A percentile compares a stretch with the other conserved stretches of the same genome.
Conservation (phyloP, 192 early-diverging fungal genomes). For the Linnemannia zychae region DNA sequence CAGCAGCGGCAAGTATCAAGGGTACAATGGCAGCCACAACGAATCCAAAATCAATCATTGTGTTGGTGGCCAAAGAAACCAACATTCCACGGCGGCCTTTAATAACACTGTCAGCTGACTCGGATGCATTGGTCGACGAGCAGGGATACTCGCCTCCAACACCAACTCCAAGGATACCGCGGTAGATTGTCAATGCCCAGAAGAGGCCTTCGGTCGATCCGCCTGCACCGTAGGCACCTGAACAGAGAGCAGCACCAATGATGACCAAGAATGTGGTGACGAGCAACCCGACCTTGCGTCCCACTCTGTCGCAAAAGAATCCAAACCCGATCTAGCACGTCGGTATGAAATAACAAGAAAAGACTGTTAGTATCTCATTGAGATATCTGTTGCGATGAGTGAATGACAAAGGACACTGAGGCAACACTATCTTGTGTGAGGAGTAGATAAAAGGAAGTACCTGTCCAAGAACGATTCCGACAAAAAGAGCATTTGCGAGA, state of each 20-base stretch:
- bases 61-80: constrained; percentile 47
- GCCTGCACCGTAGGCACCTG: constrained; percentile 42
- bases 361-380: neutral
- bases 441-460: neutral
- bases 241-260: constrained; percentile 58
- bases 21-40: constrained; percentile 54
- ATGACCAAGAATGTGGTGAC: constrained; percentile 57
- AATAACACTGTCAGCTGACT: constrained; percentile 59
- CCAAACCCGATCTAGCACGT: constrained; percentile 60
- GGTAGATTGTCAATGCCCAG: constrained; percentile 59
- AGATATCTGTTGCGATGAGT: neutral
- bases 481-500: constrained; percentile 59
- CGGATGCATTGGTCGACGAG: constrained; percentile 58
- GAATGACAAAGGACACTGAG: too few species aligned
- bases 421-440: neutral
- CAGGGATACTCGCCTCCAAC: constrained; percentile 65
- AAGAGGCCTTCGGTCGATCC: constrained; percentile 48
- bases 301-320: constrained; percentile 59
- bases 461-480: constrained; percentile 63
- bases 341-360: neutral
- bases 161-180: constrained; percentile 54
- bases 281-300: constrained; percentile 62
- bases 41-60: constrained; percentile 55
- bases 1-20: constrained; percentile 60
- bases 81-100: constrained; percentile 54